phyloP scores from a whole-genome alignment of 345 rosid genomes.

The Hibiscus tridactylites region DNA sequence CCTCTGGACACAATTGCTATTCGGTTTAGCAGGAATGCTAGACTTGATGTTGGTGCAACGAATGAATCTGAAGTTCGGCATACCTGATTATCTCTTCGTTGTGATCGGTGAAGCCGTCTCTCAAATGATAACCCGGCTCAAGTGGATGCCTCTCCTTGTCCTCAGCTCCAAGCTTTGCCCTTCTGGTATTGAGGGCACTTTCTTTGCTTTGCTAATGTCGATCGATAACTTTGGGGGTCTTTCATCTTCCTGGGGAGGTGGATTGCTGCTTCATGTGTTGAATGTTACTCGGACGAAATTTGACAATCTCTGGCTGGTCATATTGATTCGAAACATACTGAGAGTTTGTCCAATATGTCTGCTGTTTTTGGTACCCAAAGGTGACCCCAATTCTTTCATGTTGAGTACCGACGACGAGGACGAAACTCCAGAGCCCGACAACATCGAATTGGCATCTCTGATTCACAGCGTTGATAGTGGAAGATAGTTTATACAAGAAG shows the following conservation, averaged over 20 bases:
- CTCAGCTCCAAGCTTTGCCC: slow-evolving; percentile 88
- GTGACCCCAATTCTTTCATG: slow-evolving; percentile 54
- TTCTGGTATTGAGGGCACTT: slow-evolving; percentile 86
- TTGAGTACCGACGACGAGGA: slow-evolving; percentile 15
- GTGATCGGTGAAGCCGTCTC: slow-evolving; percentile 70
- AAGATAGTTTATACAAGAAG: slow-evolving; percentile 3
- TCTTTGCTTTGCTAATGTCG: slow-evolving; percentile 90
- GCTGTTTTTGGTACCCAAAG: slow-evolving; percentile 60
- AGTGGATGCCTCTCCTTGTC: slow-evolving; percentile 96
- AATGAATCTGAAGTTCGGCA: slow-evolving; percentile 50
- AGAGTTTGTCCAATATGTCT: slow-evolving; percentile 63
- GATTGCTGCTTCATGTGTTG: slow-evolving; percentile 58
- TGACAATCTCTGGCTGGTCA: slow-evolving; percentile 73
- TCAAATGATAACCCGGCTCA: slow-evolving; percentile 53
- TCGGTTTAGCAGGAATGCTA: slow-evolving; percentile 76
- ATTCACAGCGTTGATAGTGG: slow-evolving; percentile 36
- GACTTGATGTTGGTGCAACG: slow-evolving; percentile 76
- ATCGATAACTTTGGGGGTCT: slow-evolving; percentile 68
- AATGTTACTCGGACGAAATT: slow-evolving; percentile 61
- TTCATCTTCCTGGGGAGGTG: slow-evolving; percentile 80
- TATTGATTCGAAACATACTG: slow-evolving; percentile 61
- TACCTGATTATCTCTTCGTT: slow-evolving; percentile 66
- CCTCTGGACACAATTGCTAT: slow-evolving; percentile 75
- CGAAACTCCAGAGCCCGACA: slow-evolving; percentile 27
- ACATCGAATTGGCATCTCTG: slow-evolving; percentile 65